A percentile compares a stretch with the other conserved stretches of the same genome.
phyloP scores from a whole-genome alignment of 73 alveolate species.

The Tetrahymena malaccensis region DNA sequence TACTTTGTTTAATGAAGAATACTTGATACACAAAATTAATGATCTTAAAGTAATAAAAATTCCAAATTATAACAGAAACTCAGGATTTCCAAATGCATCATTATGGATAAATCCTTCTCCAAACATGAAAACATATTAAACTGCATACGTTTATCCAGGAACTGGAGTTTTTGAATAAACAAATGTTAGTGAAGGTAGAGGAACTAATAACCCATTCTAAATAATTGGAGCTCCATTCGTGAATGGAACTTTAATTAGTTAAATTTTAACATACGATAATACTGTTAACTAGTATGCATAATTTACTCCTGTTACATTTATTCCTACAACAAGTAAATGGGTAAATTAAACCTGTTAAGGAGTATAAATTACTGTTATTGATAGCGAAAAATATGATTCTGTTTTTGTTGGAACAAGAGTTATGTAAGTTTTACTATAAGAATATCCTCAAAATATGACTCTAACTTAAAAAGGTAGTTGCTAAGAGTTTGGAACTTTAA shows the following conservation, averaged over 20 bases:
- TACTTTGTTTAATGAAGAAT: slow-evolving; percentile 15
- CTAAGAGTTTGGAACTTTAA: background rate
- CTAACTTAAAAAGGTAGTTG: background rate
- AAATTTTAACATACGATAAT: background rate
- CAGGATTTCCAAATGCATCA: background rate
- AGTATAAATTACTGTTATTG: background rate
- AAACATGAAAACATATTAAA: slow-evolving; percentile 30
- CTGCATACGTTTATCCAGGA: slow-evolving; percentile 41
- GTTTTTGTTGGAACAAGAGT: background rate
- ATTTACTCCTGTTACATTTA: background rate
- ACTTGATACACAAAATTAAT: slow-evolving; percentile 1
- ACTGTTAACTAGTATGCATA: background rate
- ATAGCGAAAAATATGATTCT: background rate
- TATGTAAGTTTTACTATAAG: background rate
- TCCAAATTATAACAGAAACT: background rate
- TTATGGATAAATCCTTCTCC: slow-evolving; percentile 22
- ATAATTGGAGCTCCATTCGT: slow-evolving; percentile 24
- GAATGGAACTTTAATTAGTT: background rate
- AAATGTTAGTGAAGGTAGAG: slow-evolving; percentile 45
- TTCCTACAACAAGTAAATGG: background rate
- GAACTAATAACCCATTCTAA: slow-evolving; percentile 45
- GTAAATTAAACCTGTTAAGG: background rate
- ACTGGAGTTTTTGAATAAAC: slow-evolving; percentile 38
- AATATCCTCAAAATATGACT: background rate
- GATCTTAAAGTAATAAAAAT: background rate